Evolutionary conservation across 257 asterid genomes (phyloP), one percentile per base, ranked within the genome.

Genomic region (Solanum appendiculatum): DNA sequence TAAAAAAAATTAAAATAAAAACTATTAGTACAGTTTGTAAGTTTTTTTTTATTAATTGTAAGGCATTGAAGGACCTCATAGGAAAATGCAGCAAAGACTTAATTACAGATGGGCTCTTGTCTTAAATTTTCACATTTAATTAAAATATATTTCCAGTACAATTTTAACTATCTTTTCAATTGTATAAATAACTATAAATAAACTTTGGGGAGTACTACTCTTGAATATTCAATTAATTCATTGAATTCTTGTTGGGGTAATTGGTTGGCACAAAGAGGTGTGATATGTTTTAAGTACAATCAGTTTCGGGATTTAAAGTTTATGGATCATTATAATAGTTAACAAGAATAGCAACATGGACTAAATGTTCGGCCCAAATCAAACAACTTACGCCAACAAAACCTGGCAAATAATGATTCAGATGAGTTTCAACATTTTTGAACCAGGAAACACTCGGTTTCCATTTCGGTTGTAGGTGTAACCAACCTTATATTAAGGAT

Each of bases 41-140:
- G 37, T 18, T 80, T 54, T 54, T 16, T 51, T 78, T 44, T 44
- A 44, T 46, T 80, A 75, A 75, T 39, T 36, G 27, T 27, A 36
- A 44, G 54, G 88, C 80, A 89, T 82, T 90, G 89, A 86, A 86
- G 89, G 68, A 90, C 66, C 90, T 75, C 89, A 90, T 83, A 51
- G 88, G 87, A 83, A 88, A 88, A 88, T 54, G 89, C 90, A 88
- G n/a, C 90, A 23, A 18, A 48, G 40, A 82, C 81, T 75, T 69
- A 75, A 83, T 86, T 63, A 86, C n/a, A 66, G 77, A 82, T 58
- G 48, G 82, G 34, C 70, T 54, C 63, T 85, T 36, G 81, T 51
- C 54, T 73, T 69, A 54, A 82, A 86, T 31, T 63, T 82, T 72
- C 63, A 78, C 83, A 83, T 89, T 89, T 86, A 89, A 64, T 77